Evolutionary conservation across 164 flowering plant species (phyloP).

Genomic region (Sextonia rubra): DNA sequence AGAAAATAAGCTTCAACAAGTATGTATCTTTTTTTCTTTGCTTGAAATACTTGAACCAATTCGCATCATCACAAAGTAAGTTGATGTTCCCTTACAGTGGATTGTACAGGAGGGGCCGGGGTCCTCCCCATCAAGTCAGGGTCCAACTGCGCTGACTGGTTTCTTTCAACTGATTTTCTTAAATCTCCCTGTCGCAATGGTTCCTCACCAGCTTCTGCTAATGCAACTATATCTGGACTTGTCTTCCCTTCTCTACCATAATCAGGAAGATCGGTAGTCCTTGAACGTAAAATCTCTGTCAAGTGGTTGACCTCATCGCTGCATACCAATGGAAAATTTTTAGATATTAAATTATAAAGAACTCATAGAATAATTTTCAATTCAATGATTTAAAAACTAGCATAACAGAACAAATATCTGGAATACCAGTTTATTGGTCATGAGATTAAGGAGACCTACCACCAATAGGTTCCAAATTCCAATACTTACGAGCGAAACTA

Average conservation of each 20-base stretch:
- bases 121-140: conserved; percentile 21
- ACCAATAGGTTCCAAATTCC: too few relatives aligned
- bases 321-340: conserved; percentile 8
- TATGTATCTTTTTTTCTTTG: not conserved
- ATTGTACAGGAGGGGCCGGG: conserved; percentile 26
- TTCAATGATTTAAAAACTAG: too few relatives aligned
- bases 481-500: too few relatives aligned
- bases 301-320: conserved; percentile 70
- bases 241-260: conserved; percentile 19
- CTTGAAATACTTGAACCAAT: not conserved
- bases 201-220: conserved; percentile 19
- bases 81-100: conserved; percentile 34
- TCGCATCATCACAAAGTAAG: not conserved
- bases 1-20: not conserved
- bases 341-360: not conserved
- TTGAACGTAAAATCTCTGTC: conserved; percentile 54
- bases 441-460: not conserved
- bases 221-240: conserved; percentile 7
- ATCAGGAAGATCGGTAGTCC: conserved; percentile 36
- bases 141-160: conserved; percentile 16
- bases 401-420: not conserved
- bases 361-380: too few relatives aligned
- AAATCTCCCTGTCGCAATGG: conserved; percentile 17
- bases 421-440: too few relatives aligned
- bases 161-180: conserved; percentile 17